Evolutionary conservation across 2,329 filamentous ascomycete species (phyloP), one percentile per base, ranked within the genome.

Genomic region (Trichophyton benhamiae): DNA sequence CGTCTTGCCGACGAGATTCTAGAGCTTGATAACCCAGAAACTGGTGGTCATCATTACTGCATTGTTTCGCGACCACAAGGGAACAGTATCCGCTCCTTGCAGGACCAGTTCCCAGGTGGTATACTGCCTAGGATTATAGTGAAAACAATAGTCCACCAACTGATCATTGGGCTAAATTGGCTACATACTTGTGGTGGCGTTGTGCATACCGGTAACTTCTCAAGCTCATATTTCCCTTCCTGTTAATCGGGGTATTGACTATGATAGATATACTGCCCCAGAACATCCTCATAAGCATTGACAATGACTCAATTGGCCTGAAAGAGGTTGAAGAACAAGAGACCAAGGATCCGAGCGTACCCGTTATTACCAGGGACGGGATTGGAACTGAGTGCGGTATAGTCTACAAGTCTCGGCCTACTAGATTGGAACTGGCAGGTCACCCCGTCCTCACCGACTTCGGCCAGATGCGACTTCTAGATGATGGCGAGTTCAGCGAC

Each of bases 1-100:
- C 68, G 69, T 5, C 64, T 68, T 60, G 66, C 68, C n/a, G 36
- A 61, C 2, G 67, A 69, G 20, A 66, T 67, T 20, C 70, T 69
- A 57, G 62, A 69, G 46, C 58, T 68, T 53, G 61, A 67, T 17
- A 64, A 62, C 8, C 49, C 49, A 17, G 17, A 6, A 9, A 36
- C 33, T 8, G 33, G 33, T 17, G 49, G 27, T 7, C 46, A 33
- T 6, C 68, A 71, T 63, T 65, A 68, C 20, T 72, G 70, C 57
- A 67, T 72, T 42, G 65, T 62, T 1, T 63, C 61, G 1, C 63
- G 66, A 36, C 66, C 68, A 13, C 66, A 70, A 52, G 67, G 68
- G n/a, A 49, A 60, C 30, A 68, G 68, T 60, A 25, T 70, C 58
- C 65, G 66, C 42, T 58, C 52, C 20, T 59, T 71, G 36, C 67